Evolutionary conservation across 345 rosid species (phyloP).

Genomic region (Corchorus capsularis): DNA sequence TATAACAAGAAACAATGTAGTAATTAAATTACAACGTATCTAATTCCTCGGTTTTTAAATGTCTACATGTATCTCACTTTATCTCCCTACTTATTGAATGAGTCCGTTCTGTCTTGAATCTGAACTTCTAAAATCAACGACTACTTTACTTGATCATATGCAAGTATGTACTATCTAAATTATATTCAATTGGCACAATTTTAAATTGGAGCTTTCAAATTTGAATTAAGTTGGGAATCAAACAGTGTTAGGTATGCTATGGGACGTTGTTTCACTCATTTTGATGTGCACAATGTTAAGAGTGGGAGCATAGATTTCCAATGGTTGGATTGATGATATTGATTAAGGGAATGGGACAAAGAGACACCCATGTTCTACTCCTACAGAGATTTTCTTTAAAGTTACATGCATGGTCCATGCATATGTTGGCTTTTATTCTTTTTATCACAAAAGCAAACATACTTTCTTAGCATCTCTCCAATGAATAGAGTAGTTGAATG

Average conservation of each 20-base stretch:
- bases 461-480: conserved; percentile 28
- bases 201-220: neutral
- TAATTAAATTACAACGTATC: neutral
- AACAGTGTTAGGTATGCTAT: neutral
- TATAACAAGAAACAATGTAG: neutral
- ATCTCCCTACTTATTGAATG: too few relatives aligned
- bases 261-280: neutral
- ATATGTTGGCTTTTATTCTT: conserved; percentile 24
- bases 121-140: too few relatives aligned
- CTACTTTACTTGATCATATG: too few relatives aligned
- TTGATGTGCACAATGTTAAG: neutral
- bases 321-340: conserved; percentile 29
- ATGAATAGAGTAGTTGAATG: conserved; percentile 14
- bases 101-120: too few relatives aligned
- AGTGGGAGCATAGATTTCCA: conserved; percentile 21
- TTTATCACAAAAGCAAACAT: conserved; percentile 29
- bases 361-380: conserved; percentile 36
- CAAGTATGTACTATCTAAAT: too few relatives aligned
- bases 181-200: too few relatives aligned
- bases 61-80: too few relatives aligned
- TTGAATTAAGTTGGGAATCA: neutral
- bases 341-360: conserved; percentile 36
- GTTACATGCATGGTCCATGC: conserved; percentile 34
- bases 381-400: conserved; percentile 20
- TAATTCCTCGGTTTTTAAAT: neutral